These are phyloP conservation scores for Thielaviopsis populi DNA, from an alignment of 2,329 filamentous ascomycete genomes.

Conservation along the genomic window DNA sequence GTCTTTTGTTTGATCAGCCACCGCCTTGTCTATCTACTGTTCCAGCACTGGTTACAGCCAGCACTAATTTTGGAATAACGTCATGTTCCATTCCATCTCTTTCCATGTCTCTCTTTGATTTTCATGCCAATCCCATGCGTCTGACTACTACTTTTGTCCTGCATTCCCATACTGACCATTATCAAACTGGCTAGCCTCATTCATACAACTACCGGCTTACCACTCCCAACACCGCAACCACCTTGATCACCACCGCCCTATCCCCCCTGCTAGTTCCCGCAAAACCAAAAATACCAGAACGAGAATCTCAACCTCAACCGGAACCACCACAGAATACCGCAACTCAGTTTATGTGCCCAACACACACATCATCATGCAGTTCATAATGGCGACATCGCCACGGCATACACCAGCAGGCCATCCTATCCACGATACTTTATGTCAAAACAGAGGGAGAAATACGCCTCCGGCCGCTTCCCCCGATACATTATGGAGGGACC, in stretches of 20 bases:
- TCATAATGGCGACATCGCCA: constrained; percentile 13
- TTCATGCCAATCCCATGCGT: background rate
- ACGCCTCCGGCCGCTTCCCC: constrained; percentile 28
- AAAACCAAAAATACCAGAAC: background rate
- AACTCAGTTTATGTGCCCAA: background rate
- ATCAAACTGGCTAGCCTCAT: background rate
- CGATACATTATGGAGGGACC: constrained; percentile 24
- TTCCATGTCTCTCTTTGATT: background rate
- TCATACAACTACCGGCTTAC: background rate
- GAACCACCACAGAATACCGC: too few relatives aligned
- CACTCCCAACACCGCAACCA: too few relatives aligned
- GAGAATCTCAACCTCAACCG: too few relatives aligned
- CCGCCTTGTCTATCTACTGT: background rate
- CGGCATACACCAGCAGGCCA: constrained; percentile 9
- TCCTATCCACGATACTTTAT: background rate
- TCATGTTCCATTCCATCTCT: background rate
- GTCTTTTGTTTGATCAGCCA: constrained; percentile 5
- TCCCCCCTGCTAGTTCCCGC: background rate
- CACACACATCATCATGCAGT: constrained; percentile 2
- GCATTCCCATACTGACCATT: background rate
- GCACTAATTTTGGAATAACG: constrained; percentile 3
- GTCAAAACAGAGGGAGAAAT: constrained; percentile 25
- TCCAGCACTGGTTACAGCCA: background rate
- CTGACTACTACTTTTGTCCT: background rate
- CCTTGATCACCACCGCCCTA: too few relatives aligned